A percentile compares a stretch with the other conserved stretches of the same genome.
Conservation (phyloP, 352 stramenopile species). For the Globisporangium echinulatum region DNA sequence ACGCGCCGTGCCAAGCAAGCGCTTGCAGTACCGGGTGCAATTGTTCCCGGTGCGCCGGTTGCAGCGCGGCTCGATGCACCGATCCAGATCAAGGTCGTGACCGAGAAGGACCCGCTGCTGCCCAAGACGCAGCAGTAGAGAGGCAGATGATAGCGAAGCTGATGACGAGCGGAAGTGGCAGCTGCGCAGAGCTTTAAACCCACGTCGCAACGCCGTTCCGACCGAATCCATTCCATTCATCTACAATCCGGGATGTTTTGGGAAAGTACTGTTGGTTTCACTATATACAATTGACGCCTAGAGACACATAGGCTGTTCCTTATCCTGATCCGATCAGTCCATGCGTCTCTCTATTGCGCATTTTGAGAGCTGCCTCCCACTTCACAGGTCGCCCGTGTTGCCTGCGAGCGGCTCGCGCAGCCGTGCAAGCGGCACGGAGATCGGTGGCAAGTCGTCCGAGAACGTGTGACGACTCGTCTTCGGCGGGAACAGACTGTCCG, state of each 20-base stretch:
- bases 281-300: too few relatives aligned
- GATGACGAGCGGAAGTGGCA: background rate
- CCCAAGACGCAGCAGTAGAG: slow-evolving; percentile 8
- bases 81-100: slow-evolving; percentile 30
- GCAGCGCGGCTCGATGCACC: slow-evolving; percentile 16
- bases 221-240: too few relatives aligned
- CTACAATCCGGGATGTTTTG: too few relatives aligned
- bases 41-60: background rate
- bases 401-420: slow-evolving; percentile 34
- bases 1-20: slow-evolving; percentile 17
- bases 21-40: background rate
- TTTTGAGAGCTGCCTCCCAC: too few relatives aligned
- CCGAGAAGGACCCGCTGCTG: slow-evolving; percentile 23
- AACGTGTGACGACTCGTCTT: slow-evolving; percentile 86
- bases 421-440: slow-evolving; percentile 65
- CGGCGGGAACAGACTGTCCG: slow-evolving; percentile 73
- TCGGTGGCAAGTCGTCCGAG: slow-evolving; percentile 76
- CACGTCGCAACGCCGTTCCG: too few relatives aligned
- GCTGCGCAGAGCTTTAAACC: too few relatives aligned
- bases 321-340: too few relatives aligned
- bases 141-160: background rate
- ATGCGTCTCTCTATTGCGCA: too few relatives aligned
- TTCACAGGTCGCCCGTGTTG: slow-evolving; percentile 32
- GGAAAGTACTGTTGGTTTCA: too few relatives aligned
- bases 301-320: too few relatives aligned